Conservation (phyloP, 2,329 filamentous ascomycete species). For the Fusarium drepaniforme region DNA sequence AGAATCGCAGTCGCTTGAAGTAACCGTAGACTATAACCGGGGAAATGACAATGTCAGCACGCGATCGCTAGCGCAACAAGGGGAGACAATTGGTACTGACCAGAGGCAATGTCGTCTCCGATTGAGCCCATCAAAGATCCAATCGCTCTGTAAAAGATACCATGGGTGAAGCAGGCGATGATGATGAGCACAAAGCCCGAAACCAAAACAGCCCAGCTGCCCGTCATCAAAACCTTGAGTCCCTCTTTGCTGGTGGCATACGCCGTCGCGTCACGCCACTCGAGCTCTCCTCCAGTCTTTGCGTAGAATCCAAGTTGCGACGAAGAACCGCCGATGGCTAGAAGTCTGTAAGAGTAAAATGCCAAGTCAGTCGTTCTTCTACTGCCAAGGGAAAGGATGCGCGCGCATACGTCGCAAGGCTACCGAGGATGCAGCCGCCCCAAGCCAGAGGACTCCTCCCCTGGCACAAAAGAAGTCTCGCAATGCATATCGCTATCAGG, state of each 20-base stretch:
- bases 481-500: conserved; percentile 39
- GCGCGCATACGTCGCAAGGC: conserved; percentile 41
- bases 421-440: conserved; percentile 34
- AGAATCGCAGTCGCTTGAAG: conserved; percentile 30
- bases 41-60: conserved; percentile 9
- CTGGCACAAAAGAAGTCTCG: conserved; percentile 43
- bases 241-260: conserved; percentile 48
- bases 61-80: neutral
- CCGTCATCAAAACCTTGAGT: conserved; percentile 48
- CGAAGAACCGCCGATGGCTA: conserved; percentile 45
- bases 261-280: conserved; percentile 48
- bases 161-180: conserved; percentile 40
- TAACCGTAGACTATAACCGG: conserved; percentile 24
- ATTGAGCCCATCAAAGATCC: conserved; percentile 35
- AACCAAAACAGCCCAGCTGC: conserved; percentile 43
- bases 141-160: conserved; percentile 39
- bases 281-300: conserved; percentile 48
- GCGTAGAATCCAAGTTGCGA: conserved; percentile 49
- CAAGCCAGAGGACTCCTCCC: conserved; percentile 36
- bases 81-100: conserved; percentile 11
- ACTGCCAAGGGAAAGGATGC: neutral
- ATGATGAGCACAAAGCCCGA: conserved; percentile 38
- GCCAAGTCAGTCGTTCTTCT: conserved; percentile 16
- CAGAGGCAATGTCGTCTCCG: conserved; percentile 30
- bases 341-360: conserved; percentile 30